Evolutionary conservation across 495 filamentous ascomycete species (phyloP), one percentile per base, ranked within the genome.

Genomic region (Penicillium manginii): DNA sequence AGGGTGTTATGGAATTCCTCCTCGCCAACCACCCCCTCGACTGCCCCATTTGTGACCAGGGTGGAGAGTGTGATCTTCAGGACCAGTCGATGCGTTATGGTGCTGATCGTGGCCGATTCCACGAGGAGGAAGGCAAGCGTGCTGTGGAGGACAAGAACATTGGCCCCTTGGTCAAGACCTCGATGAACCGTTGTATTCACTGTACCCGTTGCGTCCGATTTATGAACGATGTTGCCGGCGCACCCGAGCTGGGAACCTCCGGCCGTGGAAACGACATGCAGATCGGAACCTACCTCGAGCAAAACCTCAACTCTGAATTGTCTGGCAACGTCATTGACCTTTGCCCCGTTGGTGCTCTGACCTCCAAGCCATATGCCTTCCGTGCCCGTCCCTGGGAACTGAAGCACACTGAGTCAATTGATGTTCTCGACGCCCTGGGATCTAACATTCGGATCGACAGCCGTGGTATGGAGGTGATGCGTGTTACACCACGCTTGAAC

Each of bases 171-270:
- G 88, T 98, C 72, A 98, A 98, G 82, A 98, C 94, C 15, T 98
- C 96, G n/a, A 98, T 98, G 94, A 98, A 98, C 79, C 83, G 94
- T 69, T 98, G 94, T 79, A 98, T 98, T 70, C 94, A 98, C 78
- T 98, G 94, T 80, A 98, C 94, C 63, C 86, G 94, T 68, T 98
- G 94, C 76, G 85, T 98, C 60, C 92, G 94, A 63, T 98, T 98
- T 75, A 91, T 94, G 69, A 98, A 97, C 74, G 94, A 98, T 72
- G 82, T 98, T 61, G 94, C 94, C 29, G 94, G 94, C 61, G 94
- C 94, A 48, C 91, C 94, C 17, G 94, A 98, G 73, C 80, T 98
- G 60, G 94, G 94, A 63, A 94, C 92, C 15, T 90, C 90, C 4
- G 94, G 94, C 63, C 89, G 94, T 75, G 94, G 94, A 66, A 97